Evolutionary conservation across 2,329 filamentous ascomycete species (phyloP).

Genomic region (Cylindrodendrum hubeiense): DNA sequence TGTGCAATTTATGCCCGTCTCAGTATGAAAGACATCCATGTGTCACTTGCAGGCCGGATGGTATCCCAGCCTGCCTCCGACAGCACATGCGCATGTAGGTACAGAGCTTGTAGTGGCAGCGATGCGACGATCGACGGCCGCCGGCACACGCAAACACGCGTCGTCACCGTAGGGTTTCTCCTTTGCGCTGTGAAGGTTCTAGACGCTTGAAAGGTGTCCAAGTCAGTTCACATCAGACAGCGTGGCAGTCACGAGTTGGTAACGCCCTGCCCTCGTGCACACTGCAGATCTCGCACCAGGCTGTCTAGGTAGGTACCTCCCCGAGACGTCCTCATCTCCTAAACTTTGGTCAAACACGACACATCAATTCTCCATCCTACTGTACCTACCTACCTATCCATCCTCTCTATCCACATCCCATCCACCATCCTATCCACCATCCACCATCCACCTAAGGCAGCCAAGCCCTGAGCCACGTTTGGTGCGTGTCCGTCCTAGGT

Average conservation of each 20-base stretch:
- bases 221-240: constrained; percentile 13
- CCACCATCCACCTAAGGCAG: background rate
- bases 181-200: constrained; percentile 2
- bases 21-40: background rate
- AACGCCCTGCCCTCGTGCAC: background rate
- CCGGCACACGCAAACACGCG: background rate
- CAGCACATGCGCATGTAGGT: background rate
- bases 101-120: background rate
- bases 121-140: background rate
- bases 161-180: background rate
- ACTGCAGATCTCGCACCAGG: background rate
- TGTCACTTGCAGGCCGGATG: background rate
- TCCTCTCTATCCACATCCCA: background rate
- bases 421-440: background rate
- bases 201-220: constrained; percentile 10
- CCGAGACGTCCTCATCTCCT: background rate
- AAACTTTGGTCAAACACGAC: background rate
- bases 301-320: background rate
- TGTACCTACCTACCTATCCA: no score
- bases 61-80: background rate
- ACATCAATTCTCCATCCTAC: background rate
- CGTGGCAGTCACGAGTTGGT: constrained; percentile 10
- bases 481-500: background rate
- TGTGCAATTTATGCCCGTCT: constrained; percentile 2
- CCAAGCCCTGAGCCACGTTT: constrained; percentile 17